phyloP scores from a whole-genome alignment of 2,329 filamentous ascomycete genomes.

The Aspergillus sclerotialis region DNA sequence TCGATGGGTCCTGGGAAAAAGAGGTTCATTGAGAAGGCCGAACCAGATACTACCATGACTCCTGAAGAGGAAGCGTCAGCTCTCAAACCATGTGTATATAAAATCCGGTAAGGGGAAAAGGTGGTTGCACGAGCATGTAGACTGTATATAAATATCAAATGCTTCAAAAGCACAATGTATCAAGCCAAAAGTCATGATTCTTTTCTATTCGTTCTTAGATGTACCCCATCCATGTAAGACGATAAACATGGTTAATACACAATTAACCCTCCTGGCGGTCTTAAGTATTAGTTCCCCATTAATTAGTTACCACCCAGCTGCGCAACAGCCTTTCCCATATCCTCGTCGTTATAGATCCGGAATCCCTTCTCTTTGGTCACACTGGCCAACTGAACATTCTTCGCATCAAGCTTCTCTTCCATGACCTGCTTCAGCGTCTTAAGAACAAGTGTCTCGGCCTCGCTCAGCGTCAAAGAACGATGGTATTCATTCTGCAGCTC shows the following conservation, averaged over 20 bases:
- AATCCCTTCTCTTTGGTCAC: constrained; percentile 98
- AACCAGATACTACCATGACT: constrained; percentile 48
- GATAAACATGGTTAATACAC: constrained; percentile 8
- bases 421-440: constrained; percentile 99
- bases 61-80: constrained; percentile 61
- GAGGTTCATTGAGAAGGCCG: constrained; percentile 52
- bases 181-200: constrained; percentile 17
- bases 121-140: too few species aligned
- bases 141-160: background rate
- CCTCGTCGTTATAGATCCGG: constrained; percentile 95
- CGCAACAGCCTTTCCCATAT: constrained; percentile 90
- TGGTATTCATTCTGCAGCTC: constrained; percentile 99
- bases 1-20: constrained; percentile 32
- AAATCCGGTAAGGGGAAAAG: constrained; percentile 62
- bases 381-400: constrained; percentile 97
- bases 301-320: constrained; percentile 47
- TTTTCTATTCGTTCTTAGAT: constrained; percentile 21
- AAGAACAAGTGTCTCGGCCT: constrained; percentile 89
- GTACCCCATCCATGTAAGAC: constrained; percentile 10
- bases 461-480: constrained; percentile 86
- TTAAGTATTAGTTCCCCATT: constrained; percentile 12
- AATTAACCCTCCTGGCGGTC: constrained; percentile 9
- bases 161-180: constrained; percentile 13
- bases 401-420: constrained; percentile 98
- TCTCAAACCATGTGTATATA: constrained; percentile 94